phyloP scores from a whole-genome alignment of 2,329 filamentous ascomycete species.

The Verruconis gallopava region DNA sequence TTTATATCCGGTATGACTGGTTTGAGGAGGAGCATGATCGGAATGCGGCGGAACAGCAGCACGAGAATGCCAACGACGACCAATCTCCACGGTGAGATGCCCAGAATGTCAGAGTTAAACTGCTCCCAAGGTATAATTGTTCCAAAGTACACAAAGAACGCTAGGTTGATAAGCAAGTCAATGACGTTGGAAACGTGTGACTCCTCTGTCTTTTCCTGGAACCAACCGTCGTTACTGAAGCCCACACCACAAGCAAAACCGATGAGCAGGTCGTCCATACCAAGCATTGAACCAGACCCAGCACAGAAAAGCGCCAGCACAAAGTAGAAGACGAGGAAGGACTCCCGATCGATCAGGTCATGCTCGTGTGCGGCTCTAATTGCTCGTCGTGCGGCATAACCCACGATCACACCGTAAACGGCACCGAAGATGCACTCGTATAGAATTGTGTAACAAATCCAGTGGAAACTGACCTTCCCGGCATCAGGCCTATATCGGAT shows the following conservation, averaged over 20 bases:
- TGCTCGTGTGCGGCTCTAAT: conserved; percentile 78
- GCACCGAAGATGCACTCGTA: conserved; percentile 95
- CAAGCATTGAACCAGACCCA: conserved; percentile 80
- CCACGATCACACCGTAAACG: conserved; percentile 73
- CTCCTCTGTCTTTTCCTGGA: conserved; percentile 94
- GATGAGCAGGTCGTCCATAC: conserved; percentile 85
- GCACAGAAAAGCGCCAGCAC: conserved; percentile 91
- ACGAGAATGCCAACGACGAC: conserved; percentile 91
- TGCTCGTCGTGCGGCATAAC: conserved; percentile 79
- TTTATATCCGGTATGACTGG: conserved; percentile 93
- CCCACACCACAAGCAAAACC: conserved; percentile 95
- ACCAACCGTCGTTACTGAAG: conserved; percentile 99
- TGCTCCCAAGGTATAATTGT: conserved; percentile 94
- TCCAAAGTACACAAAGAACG: conserved; percentile 96
- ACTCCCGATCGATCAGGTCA: conserved; percentile 86
- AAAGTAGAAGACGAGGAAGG: conserved; percentile 97
- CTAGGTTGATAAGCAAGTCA: conserved; percentile 88
- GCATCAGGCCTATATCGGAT: conserved; percentile 66
- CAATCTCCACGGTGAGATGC: conserved; percentile 74
- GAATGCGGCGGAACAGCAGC: conserved; percentile 89
- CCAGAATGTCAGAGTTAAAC: conserved; percentile 62
- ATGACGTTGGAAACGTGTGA: conserved; percentile 99
- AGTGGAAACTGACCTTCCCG: conserved; percentile 62
- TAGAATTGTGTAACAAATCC: conserved; percentile 77
- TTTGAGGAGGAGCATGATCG: conserved; percentile 83